Evolutionary conservation across 2,329 filamentous ascomycete species (phyloP).

Genomic region (Mollisiaceae sp.): DNA sequence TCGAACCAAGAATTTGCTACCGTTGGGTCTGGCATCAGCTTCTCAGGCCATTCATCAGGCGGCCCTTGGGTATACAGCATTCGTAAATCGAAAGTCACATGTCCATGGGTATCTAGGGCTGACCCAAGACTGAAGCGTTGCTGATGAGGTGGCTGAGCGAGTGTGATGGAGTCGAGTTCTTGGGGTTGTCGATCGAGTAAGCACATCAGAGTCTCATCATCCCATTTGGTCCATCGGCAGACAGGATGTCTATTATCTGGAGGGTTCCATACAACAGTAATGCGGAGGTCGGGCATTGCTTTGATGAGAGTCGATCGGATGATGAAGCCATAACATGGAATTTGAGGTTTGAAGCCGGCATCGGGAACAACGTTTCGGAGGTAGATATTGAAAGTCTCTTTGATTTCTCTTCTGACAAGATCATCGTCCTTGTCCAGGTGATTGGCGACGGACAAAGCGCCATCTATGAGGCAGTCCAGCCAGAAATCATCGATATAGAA

Average conservation of each 20-base stretch:
- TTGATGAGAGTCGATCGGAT: conserved; percentile 46
- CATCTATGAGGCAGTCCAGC: conserved; percentile 51
- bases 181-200: conserved; percentile 42
- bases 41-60: conserved; percentile 1
- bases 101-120: neutral
- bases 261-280: conserved; percentile 24
- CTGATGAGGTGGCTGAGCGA: conserved; percentile 48
- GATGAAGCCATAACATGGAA: conserved; percentile 48
- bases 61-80: conserved; percentile 15
- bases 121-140: conserved; percentile 39
- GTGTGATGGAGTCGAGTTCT: conserved; percentile 39
- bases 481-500: conserved; percentile 53
- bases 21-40: conserved; percentile 1
- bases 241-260: conserved; percentile 6
- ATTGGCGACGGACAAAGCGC: conserved; percentile 49
- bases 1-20: conserved; percentile 3
- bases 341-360: conserved; percentile 33
- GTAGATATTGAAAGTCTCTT: conserved; percentile 44
- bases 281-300: conserved; percentile 47
- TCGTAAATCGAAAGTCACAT: neutral
- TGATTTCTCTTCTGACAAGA: conserved; percentile 41
- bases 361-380: conserved; percentile 30
- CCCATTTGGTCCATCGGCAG: conserved; percentile 15
- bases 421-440: conserved; percentile 42
- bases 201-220: conserved; percentile 42